phyloP scores from a whole-genome alignment of 352 stramenopile species.

The Globisporangium canariense region DNA sequence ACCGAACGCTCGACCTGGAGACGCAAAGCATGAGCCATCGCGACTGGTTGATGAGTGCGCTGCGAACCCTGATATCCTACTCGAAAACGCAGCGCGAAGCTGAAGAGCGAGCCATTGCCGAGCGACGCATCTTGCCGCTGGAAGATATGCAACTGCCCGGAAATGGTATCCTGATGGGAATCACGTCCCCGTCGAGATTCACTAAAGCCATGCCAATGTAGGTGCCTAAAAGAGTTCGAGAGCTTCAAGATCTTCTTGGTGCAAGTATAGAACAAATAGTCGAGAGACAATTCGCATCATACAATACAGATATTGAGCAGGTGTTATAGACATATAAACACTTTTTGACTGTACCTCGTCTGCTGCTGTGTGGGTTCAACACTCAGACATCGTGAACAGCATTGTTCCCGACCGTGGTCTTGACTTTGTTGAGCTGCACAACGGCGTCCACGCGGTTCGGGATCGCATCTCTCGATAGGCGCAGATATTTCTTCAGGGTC shows the following conservation, averaged over 20 bases:
- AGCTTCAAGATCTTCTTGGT: neutral
- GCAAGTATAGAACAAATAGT: neutral
- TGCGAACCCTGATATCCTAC: slow-evolving; percentile 75
- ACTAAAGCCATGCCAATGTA: neutral
- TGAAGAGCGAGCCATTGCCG: slow-evolving; percentile 76
- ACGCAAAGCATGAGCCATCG: slow-evolving; percentile 71
- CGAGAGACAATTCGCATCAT: neutral
- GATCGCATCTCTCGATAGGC: slow-evolving; percentile 50
- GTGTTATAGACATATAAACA: slow-evolving; percentile 1
- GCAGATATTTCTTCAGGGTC: slow-evolving; percentile 72
- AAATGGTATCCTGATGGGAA: neutral
- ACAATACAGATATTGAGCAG: slow-evolving; percentile 8
- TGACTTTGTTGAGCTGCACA: slow-evolving; percentile 73
- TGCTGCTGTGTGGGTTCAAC: neutral
- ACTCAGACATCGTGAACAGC: slow-evolving; percentile 30
- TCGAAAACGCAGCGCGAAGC: slow-evolving; percentile 62
- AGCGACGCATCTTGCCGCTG: slow-evolving; percentile 41
- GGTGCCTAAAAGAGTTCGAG: neutral
- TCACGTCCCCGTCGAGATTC: slow-evolving; percentile 2
- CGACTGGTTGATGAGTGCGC: slow-evolving; percentile 78
- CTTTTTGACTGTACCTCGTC: neutral
- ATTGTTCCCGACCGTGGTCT: slow-evolving; percentile 38
- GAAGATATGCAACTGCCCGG: slow-evolving; percentile 21
- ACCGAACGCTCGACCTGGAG: slow-evolving; percentile 78
- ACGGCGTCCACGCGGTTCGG: slow-evolving; percentile 54